Evolutionary conservation across 177 flowering plant species (phyloP).

Genomic region (Vitis hybrid): DNA sequence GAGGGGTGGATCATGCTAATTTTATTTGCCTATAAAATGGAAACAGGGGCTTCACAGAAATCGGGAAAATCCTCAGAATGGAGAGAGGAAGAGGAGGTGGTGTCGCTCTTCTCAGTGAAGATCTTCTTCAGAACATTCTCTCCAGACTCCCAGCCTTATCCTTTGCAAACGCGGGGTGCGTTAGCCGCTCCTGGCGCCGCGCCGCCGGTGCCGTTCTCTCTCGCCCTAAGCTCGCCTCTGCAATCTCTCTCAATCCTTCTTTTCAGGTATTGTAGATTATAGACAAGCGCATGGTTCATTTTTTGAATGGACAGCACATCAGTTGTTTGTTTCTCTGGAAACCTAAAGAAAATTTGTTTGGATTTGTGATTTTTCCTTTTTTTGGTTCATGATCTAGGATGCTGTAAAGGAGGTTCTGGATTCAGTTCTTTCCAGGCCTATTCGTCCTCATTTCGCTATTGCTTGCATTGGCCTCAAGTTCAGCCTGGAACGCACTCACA

Average conservation of each 20-base stretch:
- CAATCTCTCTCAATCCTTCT: constrained; percentile 46
- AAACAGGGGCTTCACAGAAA: no score
- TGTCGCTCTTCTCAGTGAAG: constrained; percentile 30
- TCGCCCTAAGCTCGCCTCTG: constrained; percentile 62
- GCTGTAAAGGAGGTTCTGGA: constrained; percentile 58
- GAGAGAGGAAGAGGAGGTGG: neutral
- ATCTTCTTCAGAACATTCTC: constrained; percentile 46
- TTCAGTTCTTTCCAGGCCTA: constrained; percentile 61
- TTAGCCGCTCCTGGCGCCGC: constrained; percentile 48
- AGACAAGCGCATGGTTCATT: neutral
- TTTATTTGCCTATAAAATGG: no score
- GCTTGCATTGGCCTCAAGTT: constrained; percentile 31
- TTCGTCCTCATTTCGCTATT: constrained; percentile 73
- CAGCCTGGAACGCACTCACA: constrained; percentile 30
- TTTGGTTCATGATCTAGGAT: constrained; percentile 26
- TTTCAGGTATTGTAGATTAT: constrained; percentile 16
- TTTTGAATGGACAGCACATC: no score
- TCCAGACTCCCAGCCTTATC: constrained; percentile 51
- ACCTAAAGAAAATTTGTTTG: no score
- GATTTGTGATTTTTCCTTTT: neutral
- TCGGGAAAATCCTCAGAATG: no score
- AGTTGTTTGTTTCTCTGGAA: neutral
- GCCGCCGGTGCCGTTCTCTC: constrained; percentile 45
- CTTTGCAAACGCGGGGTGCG: constrained; percentile 53
- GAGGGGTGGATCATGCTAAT: no score